Percentiles rank a stretch among this genome's conserved stretches.
Evolutionary conservation across 2,329 filamentous ascomycete species (phyloP).

Genomic region (Cylindrodendrum hubeiense): DNA sequence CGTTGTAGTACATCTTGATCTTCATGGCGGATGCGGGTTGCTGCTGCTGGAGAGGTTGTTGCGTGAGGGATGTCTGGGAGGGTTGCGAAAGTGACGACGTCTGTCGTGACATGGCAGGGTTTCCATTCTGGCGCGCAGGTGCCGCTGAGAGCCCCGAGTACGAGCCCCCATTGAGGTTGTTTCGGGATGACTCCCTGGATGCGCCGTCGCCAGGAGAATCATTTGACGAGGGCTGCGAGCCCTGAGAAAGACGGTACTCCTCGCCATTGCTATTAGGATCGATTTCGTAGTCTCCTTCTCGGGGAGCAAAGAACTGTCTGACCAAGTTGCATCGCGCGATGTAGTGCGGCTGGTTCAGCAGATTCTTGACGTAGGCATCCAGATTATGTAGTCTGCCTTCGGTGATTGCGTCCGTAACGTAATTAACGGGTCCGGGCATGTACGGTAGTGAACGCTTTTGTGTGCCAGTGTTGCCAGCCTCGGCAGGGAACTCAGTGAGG

Average conservation of each 20-base stretch:
- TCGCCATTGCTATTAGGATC: slow-evolving; percentile 80
- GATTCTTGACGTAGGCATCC: slow-evolving; percentile 94
- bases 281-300: slow-evolving; percentile 93
- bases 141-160: slow-evolving; percentile 67
- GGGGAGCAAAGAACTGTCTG: slow-evolving; percentile 89
- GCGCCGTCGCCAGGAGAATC: slow-evolving; percentile 71
- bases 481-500: slow-evolving; percentile 89
- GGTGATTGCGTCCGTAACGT: slow-evolving; percentile 97
- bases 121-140: slow-evolving; percentile 54
- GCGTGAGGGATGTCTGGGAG: slow-evolving; percentile 63
- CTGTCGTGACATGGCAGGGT: slow-evolving; percentile 38
- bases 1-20: slow-evolving; percentile 94
- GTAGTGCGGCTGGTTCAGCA: slow-evolving; percentile 84
- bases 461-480: slow-evolving; percentile 86
- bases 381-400: slow-evolving; percentile 92
- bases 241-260: slow-evolving; percentile 80
- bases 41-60: slow-evolving; percentile 42
- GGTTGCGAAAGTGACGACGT: slow-evolving; percentile 47
- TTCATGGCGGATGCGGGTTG: slow-evolving; percentile 75
- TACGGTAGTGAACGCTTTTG: slow-evolving; percentile 89
- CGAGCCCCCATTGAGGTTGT: slow-evolving; percentile 69
- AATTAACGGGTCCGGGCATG: slow-evolving; percentile 98
- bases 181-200: slow-evolving; percentile 75
- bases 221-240: slow-evolving; percentile 75
- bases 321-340: slow-evolving; percentile 89